A percentile compares a stretch with the other conserved stretches of the same genome.
These are phyloP conservation scores for Tylopilus vinaceipallidus DNA, from an alignment of 768 basidiomycete genomes.

Conservation along the genomic window DNA sequence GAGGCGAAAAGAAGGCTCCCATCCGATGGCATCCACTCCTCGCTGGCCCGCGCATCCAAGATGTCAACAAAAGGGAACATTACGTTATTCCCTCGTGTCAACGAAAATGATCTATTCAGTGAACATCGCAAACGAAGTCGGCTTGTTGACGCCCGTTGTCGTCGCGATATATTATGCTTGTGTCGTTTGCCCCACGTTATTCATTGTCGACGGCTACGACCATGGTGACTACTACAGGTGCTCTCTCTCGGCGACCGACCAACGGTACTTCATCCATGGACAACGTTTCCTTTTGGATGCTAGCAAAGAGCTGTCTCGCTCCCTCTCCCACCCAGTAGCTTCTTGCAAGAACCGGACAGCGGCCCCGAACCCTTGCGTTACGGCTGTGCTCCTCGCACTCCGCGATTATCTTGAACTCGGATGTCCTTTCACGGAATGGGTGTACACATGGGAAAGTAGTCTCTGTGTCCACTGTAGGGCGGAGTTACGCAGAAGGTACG, in stretches of 20 bases:
- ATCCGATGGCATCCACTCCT: not conserved
- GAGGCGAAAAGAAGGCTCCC: constrained; percentile 10
- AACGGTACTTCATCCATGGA: constrained; percentile 1
- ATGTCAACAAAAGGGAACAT: not conserved
- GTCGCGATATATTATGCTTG: constrained; percentile 4
- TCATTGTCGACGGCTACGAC: constrained; percentile 10
- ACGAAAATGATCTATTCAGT: constrained; percentile 10
- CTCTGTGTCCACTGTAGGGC: not conserved
- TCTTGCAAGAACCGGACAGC: not conserved
- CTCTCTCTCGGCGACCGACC: not conserved
- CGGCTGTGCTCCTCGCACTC: not conserved
- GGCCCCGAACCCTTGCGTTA: not conserved
- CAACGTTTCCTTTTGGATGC: not conserved
- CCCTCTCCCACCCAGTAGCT: not conserved
- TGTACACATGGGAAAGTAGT: not conserved
- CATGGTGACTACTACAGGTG: not conserved
- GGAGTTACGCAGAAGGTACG: not conserved
- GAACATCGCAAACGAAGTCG: constrained; percentile 14
- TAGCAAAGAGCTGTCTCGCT: not conserved
- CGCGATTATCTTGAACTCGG: not conserved
- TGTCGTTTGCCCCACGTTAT: constrained; percentile 2
- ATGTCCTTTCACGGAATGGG: constrained; percentile 1
- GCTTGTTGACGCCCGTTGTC: not conserved
- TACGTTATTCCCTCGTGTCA: constrained; percentile 5
- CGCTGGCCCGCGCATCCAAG: not conserved